Evolutionary conservation across 176 grass and related monocot genomes (phyloP).

Genomic region (Cocos nucifera): DNA sequence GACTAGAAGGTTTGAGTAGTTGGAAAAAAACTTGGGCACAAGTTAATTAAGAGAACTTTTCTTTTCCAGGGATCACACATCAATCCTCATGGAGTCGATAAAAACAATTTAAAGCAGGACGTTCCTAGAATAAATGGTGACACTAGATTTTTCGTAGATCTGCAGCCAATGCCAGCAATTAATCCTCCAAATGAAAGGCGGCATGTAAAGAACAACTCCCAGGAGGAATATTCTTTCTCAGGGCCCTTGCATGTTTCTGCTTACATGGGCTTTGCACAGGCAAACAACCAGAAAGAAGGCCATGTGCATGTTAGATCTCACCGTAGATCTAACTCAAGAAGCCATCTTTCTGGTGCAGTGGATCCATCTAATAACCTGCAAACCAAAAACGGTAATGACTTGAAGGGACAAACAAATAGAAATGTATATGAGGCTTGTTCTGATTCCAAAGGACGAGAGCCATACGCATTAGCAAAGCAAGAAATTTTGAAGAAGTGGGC

Average conservation of each 20-base stretch:
- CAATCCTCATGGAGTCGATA: conserved; percentile 36
- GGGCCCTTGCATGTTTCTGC: conserved; percentile 66
- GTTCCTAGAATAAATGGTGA: conserved; percentile 37
- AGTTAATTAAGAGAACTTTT: conserved; percentile 13
- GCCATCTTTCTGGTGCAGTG: conserved; percentile 21
- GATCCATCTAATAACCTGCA: conserved; percentile 20
- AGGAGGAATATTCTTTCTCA: conserved; percentile 56
- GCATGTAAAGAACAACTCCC: conserved; percentile 40
- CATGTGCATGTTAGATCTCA: conserved; percentile 29
- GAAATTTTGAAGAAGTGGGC: conserved; percentile 73
- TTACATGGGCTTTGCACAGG: conserved; percentile 76
- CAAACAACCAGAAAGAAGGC: conserved; percentile 52
- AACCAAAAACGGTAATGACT: conserved; percentile 28
- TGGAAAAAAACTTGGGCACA: not conserved
- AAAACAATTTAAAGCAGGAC: conserved; percentile 25
- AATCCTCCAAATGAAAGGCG: conserved; percentile 26
- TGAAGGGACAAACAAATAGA: conserved; percentile 31
- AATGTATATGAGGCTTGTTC: conserved; percentile 10
- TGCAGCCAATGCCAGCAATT: conserved; percentile 31
- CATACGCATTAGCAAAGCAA: conserved; percentile 31
- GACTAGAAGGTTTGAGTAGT: not conserved
- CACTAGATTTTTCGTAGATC: conserved; percentile 37
- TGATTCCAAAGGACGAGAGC: conserved; percentile 30
- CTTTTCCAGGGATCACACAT: conserved; percentile 39
- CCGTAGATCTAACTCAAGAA: conserved; percentile 46